phyloP scores from a whole-genome alignment of 305 asterid genomes.

The Fraxinus ornus region DNA sequence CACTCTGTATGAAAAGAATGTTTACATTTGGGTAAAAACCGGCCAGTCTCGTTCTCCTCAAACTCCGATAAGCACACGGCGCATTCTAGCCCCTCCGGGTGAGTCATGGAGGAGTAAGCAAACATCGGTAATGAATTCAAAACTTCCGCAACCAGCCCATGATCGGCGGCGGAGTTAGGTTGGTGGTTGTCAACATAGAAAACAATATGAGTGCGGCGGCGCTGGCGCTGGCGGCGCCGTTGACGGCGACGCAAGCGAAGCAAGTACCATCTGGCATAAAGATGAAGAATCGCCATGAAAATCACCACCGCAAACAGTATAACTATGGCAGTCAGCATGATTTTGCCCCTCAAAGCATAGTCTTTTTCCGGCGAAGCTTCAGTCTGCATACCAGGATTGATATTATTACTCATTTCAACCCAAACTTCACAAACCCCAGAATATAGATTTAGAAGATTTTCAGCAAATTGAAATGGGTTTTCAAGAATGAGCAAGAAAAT shows the following conservation, averaged over 20 bases:
- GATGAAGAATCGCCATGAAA: slow-evolving; percentile 61
- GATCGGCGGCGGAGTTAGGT: slow-evolving; percentile 14
- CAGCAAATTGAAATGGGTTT: not conserved
- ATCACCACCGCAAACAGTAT: slow-evolving; percentile 60
- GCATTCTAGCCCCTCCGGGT: slow-evolving; percentile 45
- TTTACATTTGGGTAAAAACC: slow-evolving; percentile 60
- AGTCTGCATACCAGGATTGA: not conserved
- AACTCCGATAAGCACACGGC: slow-evolving; percentile 78
- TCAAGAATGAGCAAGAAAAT: not conserved
- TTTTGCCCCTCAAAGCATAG: slow-evolving; percentile 66
- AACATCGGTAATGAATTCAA: slow-evolving; percentile 56
- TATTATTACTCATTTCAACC: slow-evolving; percentile 5
- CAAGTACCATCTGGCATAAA: slow-evolving; percentile 67
- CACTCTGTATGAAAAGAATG: slow-evolving; percentile 70
- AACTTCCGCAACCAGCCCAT: slow-evolving; percentile 63
- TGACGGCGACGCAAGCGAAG: slow-evolving; percentile 55
- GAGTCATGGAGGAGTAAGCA: slow-evolving; percentile 35
- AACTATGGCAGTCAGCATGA: slow-evolving; percentile 68
- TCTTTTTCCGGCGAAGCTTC: slow-evolving; percentile 30
- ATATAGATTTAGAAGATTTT: not conserved
- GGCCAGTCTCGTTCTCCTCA: slow-evolving; percentile 52
- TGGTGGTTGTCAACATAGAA: slow-evolving; percentile 43
- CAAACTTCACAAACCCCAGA: not conserved
- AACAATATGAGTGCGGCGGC: slow-evolving; percentile 52
- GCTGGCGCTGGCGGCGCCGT: slow-evolving; percentile 56